These are phyloP conservation scores for Kockovaella imperatae DNA, from an alignment of 768 basidiomycete genomes.

Conservation along the genomic window DNA sequence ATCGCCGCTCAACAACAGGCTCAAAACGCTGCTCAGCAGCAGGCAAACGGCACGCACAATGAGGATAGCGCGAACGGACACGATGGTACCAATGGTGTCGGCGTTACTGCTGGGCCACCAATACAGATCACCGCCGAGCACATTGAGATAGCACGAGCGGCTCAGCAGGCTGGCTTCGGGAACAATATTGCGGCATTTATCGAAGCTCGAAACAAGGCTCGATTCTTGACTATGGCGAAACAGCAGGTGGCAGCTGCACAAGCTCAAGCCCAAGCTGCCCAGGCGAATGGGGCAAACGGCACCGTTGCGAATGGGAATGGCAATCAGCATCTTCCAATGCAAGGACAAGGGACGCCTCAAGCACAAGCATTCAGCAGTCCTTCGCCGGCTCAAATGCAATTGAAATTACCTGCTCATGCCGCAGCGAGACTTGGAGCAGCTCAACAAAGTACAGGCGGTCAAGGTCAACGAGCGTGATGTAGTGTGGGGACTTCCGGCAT, in stretches of 20 bases:
- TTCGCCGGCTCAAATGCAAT: constrained; percentile 18
- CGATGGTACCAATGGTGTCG: not conserved
- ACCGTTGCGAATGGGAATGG: not conserved
- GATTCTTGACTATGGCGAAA: constrained; percentile 14
- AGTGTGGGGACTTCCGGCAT: no score
- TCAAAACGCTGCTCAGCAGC: constrained; percentile 13
- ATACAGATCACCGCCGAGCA: constrained; percentile 1
- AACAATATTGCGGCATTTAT: constrained; percentile 15
- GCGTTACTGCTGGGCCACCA: not conserved
- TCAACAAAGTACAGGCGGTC: no score
- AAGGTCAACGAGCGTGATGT: no score
- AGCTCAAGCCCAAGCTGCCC: not conserved
- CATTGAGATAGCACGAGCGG: constrained; percentile 8
- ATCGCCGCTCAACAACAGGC: constrained; percentile 11
- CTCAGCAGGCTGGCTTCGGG: constrained; percentile 10
- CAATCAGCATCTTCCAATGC: not conserved
- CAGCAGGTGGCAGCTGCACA: constrained; percentile 10
- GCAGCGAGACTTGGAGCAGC: constrained; percentile 24
- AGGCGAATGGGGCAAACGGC: constrained; percentile 1
- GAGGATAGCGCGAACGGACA: not conserved
- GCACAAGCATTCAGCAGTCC: not conserved
- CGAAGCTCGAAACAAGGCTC: constrained; percentile 10
- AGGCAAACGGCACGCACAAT: constrained; percentile 3
- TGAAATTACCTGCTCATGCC: constrained; percentile 33
- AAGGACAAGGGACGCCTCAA: not conserved